Conservation (phyloP, 208 protist species). For the Wallacemonas sp. region DNA sequence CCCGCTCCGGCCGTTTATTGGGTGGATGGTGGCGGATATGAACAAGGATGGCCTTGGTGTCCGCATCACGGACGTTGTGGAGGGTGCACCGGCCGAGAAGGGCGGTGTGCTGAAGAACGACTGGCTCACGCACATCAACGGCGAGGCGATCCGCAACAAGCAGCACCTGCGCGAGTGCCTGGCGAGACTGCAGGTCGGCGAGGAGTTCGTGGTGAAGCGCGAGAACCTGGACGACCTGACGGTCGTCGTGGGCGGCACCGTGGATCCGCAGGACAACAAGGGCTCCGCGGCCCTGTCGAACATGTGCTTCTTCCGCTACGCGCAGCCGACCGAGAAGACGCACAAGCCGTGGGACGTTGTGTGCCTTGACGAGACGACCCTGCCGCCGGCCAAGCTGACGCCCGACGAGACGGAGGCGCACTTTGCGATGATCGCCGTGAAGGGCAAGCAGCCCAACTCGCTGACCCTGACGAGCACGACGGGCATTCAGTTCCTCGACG, state of each 20-base stretch:
- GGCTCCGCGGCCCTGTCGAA: conserved; percentile 60
- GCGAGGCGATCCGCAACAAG: conserved; percentile 71
- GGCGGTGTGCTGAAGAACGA: conserved; percentile 81
- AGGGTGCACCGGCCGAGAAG: conserved; percentile 81
- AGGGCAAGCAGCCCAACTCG: conserved; percentile 18
- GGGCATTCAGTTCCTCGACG: conserved; percentile 81
- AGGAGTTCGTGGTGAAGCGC: conserved; percentile 79
- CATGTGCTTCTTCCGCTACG: conserved; percentile 83
- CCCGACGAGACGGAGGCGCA: conserved; percentile 55
- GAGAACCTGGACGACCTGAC: conserved; percentile 88
- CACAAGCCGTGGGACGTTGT: conserved; percentile 72
- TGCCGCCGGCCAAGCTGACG: conserved; percentile 26
- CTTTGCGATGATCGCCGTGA: conserved; percentile 68
- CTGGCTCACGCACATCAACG: conserved; percentile 90
- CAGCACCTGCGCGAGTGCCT: conserved; percentile 75
- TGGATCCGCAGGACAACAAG: conserved; percentile 64
- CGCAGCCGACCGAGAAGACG: conserved; percentile 15
- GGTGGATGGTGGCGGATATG: conserved; percentile 88
- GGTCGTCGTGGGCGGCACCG: conserved; percentile 79
- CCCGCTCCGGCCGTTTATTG: conserved; percentile 82
- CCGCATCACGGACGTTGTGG: conserved; percentile 83
- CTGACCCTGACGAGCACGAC: conserved; percentile 33
- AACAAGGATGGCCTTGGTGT: conserved; percentile 87
- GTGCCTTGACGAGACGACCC: conserved; percentile 27
- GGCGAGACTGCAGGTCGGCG: conserved; percentile 62